These are phyloP conservation scores for Fusarium temperatum DNA, from an alignment of 2,329 filamentous ascomycete genomes.

Conservation along the genomic window DNA sequence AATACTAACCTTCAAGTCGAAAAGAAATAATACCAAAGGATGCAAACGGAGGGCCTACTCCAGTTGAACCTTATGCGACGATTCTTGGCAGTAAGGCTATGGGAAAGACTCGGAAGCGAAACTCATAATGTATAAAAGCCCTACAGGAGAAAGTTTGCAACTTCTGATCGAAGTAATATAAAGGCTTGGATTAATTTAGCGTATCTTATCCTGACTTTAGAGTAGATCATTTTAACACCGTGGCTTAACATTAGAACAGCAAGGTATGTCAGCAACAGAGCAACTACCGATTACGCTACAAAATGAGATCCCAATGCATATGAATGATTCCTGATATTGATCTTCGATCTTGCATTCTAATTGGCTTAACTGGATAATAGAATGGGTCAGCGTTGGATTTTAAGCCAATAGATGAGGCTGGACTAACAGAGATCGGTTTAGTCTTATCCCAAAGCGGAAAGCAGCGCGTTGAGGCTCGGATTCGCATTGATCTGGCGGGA, in stretches of 20 bases:
- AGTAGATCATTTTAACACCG: rapidly evolving
- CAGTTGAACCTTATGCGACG: rapidly evolving
- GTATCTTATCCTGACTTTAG: background rate
- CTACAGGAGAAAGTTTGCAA: background rate
- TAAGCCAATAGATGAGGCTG: background rate
- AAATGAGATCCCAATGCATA: background rate
- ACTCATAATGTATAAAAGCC: rapidly evolving
- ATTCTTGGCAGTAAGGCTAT: background rate
- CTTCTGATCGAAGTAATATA: rapidly evolving
- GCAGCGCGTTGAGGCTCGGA: background rate
- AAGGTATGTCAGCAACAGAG: background rate
- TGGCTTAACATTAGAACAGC: rapidly evolving
- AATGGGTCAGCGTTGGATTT: rapidly evolving
- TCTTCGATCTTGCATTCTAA: background rate
- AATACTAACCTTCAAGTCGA: rapidly evolving
- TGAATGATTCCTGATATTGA: no score
- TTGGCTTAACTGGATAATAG: rapidly evolving
- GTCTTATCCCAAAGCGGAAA: background rate
- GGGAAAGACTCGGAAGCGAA: rapidly evolving
- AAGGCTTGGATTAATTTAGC: rapidly evolving
- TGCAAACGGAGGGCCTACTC: rapidly evolving
- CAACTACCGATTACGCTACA: background rate
- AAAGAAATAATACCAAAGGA: rapidly evolving
- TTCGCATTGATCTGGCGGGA: background rate
- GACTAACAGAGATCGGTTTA: rapidly evolving